A percentile compares a stretch with the other conserved stretches of the same genome.
Evolutionary conservation across 805 yeast species (phyloP).

Genomic region (Yarrowia porcina): DNA sequence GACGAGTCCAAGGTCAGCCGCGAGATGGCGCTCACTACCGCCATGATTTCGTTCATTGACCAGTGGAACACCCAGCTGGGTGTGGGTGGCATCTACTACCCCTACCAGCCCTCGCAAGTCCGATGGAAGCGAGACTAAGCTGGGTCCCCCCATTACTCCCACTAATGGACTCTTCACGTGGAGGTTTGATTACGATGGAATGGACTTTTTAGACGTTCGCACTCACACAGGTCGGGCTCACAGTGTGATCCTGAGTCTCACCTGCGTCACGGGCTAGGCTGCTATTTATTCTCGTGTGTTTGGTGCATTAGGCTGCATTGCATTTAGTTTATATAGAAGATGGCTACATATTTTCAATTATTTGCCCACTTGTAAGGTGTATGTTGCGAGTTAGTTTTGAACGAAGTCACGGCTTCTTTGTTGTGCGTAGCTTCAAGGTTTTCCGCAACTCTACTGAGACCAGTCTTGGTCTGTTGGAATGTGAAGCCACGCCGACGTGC

Average conservation of each 20-base stretch:
- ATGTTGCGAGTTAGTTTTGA: not conserved
- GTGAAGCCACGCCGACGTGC: not conserved
- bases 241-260: constrained; percentile 24
- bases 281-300: constrained; percentile 21
- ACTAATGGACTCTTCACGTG: too few relatives aligned
- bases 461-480: constrained; percentile 10
- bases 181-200: not conserved
- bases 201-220: constrained; percentile 19
- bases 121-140: constrained; percentile 54
- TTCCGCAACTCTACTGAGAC: constrained; percentile 1
- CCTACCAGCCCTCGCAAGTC: constrained; percentile 49
- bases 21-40: constrained; percentile 58
- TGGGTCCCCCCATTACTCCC: too few relatives aligned
- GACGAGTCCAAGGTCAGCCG: constrained; percentile 56
- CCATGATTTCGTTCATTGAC: constrained; percentile 58
- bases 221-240: constrained; percentile 1
- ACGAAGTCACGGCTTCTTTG: not conserved
- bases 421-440: constrained; percentile 10
- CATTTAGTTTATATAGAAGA: constrained; percentile 22
- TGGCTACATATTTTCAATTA: constrained; percentile 20
- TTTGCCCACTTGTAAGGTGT: constrained; percentile 7
- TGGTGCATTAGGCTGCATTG: constrained; percentile 24
- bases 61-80: constrained; percentile 63
- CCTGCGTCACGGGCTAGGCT: constrained; percentile 25
- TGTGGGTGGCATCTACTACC: constrained; percentile 63